A percentile compares a stretch with the other conserved stretches of the same genome.
phyloP scores from a whole-genome alignment of 805 yeast genomes.

The Komagataella phaffii region DNA sequence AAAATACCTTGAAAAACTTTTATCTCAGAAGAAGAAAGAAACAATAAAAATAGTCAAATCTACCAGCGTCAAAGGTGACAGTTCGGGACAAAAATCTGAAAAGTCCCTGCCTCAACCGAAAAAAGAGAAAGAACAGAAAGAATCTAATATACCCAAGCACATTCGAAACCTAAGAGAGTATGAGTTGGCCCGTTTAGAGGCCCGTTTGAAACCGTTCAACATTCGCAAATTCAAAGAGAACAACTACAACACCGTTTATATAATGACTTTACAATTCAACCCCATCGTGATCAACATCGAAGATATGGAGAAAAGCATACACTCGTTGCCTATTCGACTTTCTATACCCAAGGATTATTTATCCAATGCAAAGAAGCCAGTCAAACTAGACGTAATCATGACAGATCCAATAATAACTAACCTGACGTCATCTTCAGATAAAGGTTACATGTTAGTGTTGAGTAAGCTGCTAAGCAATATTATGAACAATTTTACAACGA shows the following conservation, averaged over 20 bases:
- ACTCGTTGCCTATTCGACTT: slow-evolving; percentile 14
- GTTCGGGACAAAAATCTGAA: slow-evolving; percentile 6
- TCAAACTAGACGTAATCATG: slow-evolving; percentile 19
- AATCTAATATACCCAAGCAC: slow-evolving; percentile 4
- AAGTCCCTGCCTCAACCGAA: slow-evolving; percentile 1
- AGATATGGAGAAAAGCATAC: slow-evolving; percentile 11
- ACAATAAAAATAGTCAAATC: slow-evolving; percentile 44
- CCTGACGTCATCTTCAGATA: slow-evolving; percentile 14
- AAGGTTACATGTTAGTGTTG: slow-evolving; percentile 14
- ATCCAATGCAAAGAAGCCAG: slow-evolving; percentile 10
- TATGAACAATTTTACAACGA: slow-evolving; percentile 13
- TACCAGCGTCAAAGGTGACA: slow-evolving; percentile 1
- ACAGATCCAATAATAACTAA: slow-evolving; percentile 7
- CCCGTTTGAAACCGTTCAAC: slow-evolving; percentile 11
- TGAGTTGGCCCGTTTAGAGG: slow-evolving; percentile 14
- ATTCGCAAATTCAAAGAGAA: slow-evolving; percentile 15
- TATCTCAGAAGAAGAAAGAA: slow-evolving; percentile 43
- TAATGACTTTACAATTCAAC: slow-evolving; percentile 14
- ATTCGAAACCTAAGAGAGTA: slow-evolving; percentile 5
- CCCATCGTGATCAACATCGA: slow-evolving; percentile 17
- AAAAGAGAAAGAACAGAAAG: slow-evolving; percentile 1
- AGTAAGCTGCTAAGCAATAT: slow-evolving; percentile 18
- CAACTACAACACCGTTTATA: slow-evolving; percentile 14
- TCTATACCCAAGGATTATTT: slow-evolving; percentile 19
- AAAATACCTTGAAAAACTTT: slow-evolving; percentile 39